phyloP scores from a whole-genome alignment of 2,329 filamentous ascomycete species.

The Talaromyces sp. region DNA sequence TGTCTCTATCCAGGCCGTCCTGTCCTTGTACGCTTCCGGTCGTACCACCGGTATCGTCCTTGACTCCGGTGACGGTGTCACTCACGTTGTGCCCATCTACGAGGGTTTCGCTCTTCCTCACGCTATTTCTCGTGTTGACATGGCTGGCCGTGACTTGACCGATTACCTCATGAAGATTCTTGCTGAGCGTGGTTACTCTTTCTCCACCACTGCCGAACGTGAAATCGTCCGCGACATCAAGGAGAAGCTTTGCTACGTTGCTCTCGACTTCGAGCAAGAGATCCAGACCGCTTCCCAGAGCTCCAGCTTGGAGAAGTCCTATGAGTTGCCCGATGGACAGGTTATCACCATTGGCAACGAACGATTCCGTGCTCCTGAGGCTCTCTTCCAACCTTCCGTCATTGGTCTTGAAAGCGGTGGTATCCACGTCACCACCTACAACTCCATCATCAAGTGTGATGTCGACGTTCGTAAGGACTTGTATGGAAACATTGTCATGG shows the following conservation, averaged over 20 bases:
- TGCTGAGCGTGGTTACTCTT: conserved; percentile 98
- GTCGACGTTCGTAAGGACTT: conserved; percentile 99
- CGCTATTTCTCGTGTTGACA: conserved; percentile 99
- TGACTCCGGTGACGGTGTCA: conserved; percentile 99
- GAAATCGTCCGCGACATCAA: conserved; percentile 99
- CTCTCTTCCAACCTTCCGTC: conserved; percentile 98
- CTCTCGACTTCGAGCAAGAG: conserved; percentile 99
- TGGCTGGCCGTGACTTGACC: conserved; percentile 99
- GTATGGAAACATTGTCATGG: conserved; percentile 99
- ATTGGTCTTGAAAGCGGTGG: conserved; percentile 97
- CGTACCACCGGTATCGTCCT: conserved; percentile 99
- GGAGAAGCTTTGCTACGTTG: conserved; percentile 99
- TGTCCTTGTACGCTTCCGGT: conserved; percentile 98
- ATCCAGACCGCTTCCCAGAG: conserved; percentile 99
- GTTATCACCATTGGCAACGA: conserved; percentile 99
- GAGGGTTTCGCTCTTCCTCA: conserved; percentile 99
- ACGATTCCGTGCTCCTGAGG: conserved; percentile 99
- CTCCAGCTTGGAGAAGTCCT: conserved; percentile 98
- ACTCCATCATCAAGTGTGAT: conserved; percentile 99
- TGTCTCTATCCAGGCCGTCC: conserved; percentile 99
- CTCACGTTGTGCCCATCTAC: conserved; percentile 99
- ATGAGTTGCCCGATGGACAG: conserved; percentile 98
- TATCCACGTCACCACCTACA: conserved; percentile 99
- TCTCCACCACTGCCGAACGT: conserved; percentile 99
- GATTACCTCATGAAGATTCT: conserved; percentile 99